Evolutionary conservation across 2,329 filamentous ascomycete species (phyloP), one percentile per base, ranked within the genome.

Genomic region (Penicillium sumatraense): DNA sequence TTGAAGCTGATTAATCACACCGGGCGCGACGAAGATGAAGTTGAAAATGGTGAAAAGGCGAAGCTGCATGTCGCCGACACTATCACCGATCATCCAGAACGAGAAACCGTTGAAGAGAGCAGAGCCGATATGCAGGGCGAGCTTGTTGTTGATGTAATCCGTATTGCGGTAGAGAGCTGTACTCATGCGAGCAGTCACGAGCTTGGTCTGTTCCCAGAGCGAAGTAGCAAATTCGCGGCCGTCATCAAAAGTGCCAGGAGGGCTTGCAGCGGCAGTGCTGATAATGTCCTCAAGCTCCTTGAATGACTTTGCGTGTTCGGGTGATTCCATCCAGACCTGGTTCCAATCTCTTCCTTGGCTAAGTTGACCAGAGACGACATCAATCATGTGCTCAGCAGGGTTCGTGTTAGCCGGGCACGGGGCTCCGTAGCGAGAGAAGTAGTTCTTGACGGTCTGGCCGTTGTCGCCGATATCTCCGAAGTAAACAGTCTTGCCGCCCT

Each of bases 381-480:
- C 55, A 18, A 57, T 57, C 55, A 57, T 57, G 7, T 57, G 55
- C 18, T 57, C 55, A 7, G 55, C 55, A 33, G 55, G 55, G 42
- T 57, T 57, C 3, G 55, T 40, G 9, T 46, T 36, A 14, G 35
- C 3, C 9, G 55, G 51, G 20, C 55, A 57, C 4, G 55, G 51
- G 13, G 55, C 55, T 5, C 48, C 55, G 14, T 57, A 57, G 21
- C 51, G 51, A 16, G 9, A 20, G 16, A 57, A 57, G 20, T 57
- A 57, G 14, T 46, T 11, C 51, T 57, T 57, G 5, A 57, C 51
- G 26, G 42, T 51, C 5, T 48, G 26, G 23, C 55, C 55, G 16
- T 57, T 57, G 6, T 57, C 55, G 40, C 55, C 55, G 13, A 57
- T 57, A 5, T 57, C 55, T n/a, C 55, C 55, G 18, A 57, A 57